A percentile compares a stretch with the other conserved stretches of the same genome.
These are phyloP conservation scores for Podospora didyma DNA, from an alignment of 495 filamentous ascomycete genomes.

Conservation along the genomic window DNA sequence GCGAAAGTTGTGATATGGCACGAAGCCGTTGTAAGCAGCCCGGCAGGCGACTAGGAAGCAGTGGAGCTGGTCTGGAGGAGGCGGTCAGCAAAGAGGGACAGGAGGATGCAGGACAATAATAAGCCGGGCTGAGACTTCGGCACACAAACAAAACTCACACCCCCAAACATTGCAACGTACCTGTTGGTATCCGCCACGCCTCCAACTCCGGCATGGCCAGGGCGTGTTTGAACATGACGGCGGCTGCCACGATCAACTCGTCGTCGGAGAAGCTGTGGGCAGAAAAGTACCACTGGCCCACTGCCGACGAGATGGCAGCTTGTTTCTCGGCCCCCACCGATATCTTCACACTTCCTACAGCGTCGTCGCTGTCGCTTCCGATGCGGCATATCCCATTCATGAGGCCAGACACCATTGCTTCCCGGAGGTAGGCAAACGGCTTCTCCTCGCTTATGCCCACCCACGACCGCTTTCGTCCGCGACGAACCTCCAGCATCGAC, in stretches of 20 bases:
- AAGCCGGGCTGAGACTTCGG: too few species aligned
- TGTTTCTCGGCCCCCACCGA: constrained; percentile 54
- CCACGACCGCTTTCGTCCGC: constrained; percentile 82
- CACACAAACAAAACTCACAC: background rate
- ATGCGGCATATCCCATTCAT: constrained; percentile 87
- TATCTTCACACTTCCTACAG: constrained; percentile 37
- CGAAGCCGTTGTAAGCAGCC: constrained; percentile 86
- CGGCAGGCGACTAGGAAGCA: constrained; percentile 80
- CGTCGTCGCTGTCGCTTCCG: constrained; percentile 44
- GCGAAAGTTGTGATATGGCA: constrained; percentile 98
- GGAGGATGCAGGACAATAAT: background rate
- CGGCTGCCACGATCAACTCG: constrained; percentile 75
- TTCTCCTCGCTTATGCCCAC: constrained; percentile 83
- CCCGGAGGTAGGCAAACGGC: constrained; percentile 83
- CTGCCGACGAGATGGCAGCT: constrained; percentile 58
- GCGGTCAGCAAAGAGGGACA: constrained; percentile 24
- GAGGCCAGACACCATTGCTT: constrained; percentile 81
- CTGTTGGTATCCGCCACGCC: constrained; percentile 69
- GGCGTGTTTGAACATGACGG: constrained; percentile 85
- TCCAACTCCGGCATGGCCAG: constrained; percentile 76
- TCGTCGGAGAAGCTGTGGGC: constrained; percentile 87
- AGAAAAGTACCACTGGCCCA: constrained; percentile 83
- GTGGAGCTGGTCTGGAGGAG: constrained; percentile 57
- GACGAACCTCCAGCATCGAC: constrained; percentile 59
- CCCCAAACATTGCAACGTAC: constrained; percentile 40